Percentiles rank a stretch among this genome's conserved stretches.
Conservation (phyloP, 1,139 yeast species). For the Candida gigantensis region DNA sequence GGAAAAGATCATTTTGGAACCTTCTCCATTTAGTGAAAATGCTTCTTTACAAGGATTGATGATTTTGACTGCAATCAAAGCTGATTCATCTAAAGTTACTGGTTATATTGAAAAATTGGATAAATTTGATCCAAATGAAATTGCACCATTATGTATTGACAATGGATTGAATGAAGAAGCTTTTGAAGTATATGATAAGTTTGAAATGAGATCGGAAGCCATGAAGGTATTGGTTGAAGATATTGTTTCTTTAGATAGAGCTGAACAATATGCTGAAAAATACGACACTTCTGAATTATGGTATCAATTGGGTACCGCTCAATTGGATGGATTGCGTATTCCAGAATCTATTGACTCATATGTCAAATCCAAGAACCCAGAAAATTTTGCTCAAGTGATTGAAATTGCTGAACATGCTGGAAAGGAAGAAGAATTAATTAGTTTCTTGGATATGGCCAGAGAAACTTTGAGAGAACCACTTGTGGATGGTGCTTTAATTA, state of each 20-base stretch:
- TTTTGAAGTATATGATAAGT: constrained; percentile 85
- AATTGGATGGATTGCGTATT: constrained; percentile 88
- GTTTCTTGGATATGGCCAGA: constrained; percentile 93
- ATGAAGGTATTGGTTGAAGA: constrained; percentile 91
- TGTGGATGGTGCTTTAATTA: constrained; percentile 88
- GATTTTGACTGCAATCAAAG: constrained; percentile 91
- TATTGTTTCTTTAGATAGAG: constrained; percentile 91
- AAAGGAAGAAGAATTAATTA: constrained; percentile 88
- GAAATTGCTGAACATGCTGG: constrained; percentile 96
- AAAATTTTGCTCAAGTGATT: constrained; percentile 87
- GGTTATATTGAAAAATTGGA: constrained; percentile 87
- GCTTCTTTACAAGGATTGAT: constrained; percentile 91
- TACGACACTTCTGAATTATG: constrained; percentile 84
- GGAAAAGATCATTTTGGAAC: constrained; percentile 94
- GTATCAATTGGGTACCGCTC: constrained; percentile 96
- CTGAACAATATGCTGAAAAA: constrained; percentile 90
- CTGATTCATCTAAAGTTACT: constrained; percentile 83
- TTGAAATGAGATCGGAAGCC: constrained; percentile 77
- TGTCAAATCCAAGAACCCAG: constrained; percentile 88
- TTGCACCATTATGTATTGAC: constrained; percentile 89
- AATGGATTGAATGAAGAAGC: constrained; percentile 93
- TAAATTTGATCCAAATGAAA: constrained; percentile 89
- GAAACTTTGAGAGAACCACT: constrained; percentile 85
- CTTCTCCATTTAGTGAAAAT: constrained; percentile 95
- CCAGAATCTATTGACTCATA: constrained; percentile 90